These are phyloP conservation scores for Fusarium begoniae DNA, from an alignment of 2,329 filamentous ascomycete genomes.

Conservation along the genomic window DNA sequence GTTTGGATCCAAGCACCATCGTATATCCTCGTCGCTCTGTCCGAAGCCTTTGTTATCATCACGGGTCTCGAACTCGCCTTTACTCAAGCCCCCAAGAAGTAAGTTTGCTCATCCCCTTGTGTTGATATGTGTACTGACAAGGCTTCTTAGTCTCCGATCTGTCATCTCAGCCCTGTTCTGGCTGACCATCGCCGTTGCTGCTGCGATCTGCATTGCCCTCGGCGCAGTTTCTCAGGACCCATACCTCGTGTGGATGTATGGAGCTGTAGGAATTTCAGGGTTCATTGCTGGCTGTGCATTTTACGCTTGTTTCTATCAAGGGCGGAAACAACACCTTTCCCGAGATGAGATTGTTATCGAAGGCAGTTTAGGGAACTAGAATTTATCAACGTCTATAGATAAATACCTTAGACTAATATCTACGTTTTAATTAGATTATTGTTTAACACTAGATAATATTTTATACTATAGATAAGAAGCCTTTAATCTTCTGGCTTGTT, in stretches of 20 bases:
- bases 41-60: background rate
- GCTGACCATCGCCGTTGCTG: background rate
- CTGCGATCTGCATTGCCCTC: background rate
- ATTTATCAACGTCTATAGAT: no score
- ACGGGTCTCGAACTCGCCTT: slow-evolving; percentile 5
- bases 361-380: background rate
- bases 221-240: background rate
- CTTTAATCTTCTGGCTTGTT: no score
- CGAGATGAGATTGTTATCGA: background rate
- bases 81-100: background rate
- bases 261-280: background rate
- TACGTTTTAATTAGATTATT: no score
- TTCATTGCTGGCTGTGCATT: background rate
- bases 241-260: slow-evolving; percentile 10
- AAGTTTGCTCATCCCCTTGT: no score
- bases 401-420: no score
- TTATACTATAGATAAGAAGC: no score
- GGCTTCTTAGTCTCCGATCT: background rate
- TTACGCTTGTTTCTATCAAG: background rate
- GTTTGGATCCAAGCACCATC: slow-evolving; percentile 1
- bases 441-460: no score
- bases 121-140: no score
- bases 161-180: slow-evolving; percentile 7
- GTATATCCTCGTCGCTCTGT: background rate
- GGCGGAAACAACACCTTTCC: background rate